phyloP scores from a whole-genome alignment of 495 filamentous ascomycete genomes.

The Podospora tetraspora region DNA sequence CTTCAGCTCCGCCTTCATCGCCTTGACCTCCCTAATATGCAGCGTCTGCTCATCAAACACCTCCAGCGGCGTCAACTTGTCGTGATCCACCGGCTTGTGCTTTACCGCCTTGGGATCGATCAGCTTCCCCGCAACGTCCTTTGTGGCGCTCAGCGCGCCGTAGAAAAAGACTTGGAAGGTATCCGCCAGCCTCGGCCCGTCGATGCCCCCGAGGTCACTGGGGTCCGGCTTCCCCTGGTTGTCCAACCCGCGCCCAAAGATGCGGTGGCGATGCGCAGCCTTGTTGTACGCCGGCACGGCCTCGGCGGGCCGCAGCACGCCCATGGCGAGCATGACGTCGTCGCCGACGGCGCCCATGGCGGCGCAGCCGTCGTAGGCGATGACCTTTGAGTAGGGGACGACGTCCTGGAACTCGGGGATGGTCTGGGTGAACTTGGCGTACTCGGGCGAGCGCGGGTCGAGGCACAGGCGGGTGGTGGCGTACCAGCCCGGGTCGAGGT shows the following conservation, averaged over 20 bases:
- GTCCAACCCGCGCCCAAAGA: conserved; percentile 7
- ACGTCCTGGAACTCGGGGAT: neutral
- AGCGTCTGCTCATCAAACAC: neutral
- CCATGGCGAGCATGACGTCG: conserved; percentile 17
- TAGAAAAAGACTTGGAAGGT: conserved; percentile 11
- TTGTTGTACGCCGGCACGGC: conserved; percentile 13
- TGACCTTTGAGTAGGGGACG: conserved; percentile 8
- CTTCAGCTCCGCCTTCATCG: neutral
- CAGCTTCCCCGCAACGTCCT: neutral
- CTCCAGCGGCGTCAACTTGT: neutral
- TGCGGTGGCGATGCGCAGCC: conserved; percentile 7
- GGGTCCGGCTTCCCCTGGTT: neutral
- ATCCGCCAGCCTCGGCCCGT: neutral
- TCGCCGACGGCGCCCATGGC: conserved; percentile 23
- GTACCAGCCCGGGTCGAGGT: conserved; percentile 16
- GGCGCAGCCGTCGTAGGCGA: conserved; percentile 22
- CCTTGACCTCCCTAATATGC: neutral
- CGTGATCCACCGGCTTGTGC: neutral
- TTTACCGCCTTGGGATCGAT: neutral
- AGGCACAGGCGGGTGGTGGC: conserved; percentile 14
- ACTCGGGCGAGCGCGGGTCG: neutral
- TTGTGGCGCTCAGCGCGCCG: conserved; percentile 7
- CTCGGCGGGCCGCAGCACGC: neutral
- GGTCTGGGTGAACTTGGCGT: neutral
- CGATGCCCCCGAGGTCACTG: conserved; percentile 14